phyloP scores from a whole-genome alignment of 164 flowering plant species.

The Malania oleifera region DNA sequence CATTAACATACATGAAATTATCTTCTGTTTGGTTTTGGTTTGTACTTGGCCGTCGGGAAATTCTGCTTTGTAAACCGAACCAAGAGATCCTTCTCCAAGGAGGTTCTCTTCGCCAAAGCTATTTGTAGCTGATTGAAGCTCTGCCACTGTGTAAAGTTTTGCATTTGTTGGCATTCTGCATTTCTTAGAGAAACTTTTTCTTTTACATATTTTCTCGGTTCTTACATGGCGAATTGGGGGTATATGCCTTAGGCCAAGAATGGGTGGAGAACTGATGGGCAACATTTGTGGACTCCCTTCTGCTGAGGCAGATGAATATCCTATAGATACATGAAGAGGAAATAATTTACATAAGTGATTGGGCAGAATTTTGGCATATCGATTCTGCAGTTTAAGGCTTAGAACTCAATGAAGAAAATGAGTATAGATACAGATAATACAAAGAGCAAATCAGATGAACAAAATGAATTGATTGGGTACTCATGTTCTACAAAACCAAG shows the following conservation, averaged over 20 bases:
- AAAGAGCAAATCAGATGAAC: no score
- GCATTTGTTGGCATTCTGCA: slow-evolving; percentile 29
- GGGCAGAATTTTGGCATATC: no score
- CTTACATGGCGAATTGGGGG: slow-evolving; percentile 29
- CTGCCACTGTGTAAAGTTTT: slow-evolving; percentile 47
- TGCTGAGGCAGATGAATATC: slow-evolving; percentile 20
- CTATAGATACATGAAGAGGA: slow-evolving; percentile 16
- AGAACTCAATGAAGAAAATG: no score
- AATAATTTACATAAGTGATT: no score
- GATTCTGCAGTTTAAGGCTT: no score
- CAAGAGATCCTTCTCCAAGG: slow-evolving; percentile 83
- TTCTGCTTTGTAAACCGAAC: slow-evolving; percentile 71
- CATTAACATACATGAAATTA: background rate
- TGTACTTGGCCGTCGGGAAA: slow-evolving; percentile 70
- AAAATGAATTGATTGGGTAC: no score
- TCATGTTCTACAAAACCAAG: no score
- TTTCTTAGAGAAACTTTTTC: slow-evolving; percentile 43
- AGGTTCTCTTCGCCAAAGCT: slow-evolving; percentile 55
- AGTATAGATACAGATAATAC: no score
- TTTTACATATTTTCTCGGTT: slow-evolving; percentile 25
- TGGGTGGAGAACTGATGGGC: slow-evolving; percentile 28
- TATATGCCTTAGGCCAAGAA: slow-evolving; percentile 20
- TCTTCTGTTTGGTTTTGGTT: background rate
- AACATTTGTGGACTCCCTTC: slow-evolving; percentile 33
- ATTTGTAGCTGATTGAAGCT: slow-evolving; percentile 69